Conservation (phyloP, 257 asterid genomes). For the Eucommia ulmoides region DNA sequence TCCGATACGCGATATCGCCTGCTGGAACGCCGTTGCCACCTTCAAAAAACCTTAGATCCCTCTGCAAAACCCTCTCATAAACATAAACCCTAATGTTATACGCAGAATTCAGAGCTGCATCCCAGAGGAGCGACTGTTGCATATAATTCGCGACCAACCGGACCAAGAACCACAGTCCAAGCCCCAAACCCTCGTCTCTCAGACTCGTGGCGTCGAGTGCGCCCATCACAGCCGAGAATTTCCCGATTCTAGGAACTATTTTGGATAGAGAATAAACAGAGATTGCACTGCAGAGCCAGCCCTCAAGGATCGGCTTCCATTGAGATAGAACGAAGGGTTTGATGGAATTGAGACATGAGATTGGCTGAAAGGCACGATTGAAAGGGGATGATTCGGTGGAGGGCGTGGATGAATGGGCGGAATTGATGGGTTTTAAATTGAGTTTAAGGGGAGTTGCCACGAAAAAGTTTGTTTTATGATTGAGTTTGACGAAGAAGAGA, state of each 20-base stretch:
- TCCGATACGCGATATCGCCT: slow-evolving; percentile 71
- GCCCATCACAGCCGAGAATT: slow-evolving; percentile 29
- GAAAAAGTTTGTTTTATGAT: neutral
- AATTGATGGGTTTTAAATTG: neutral
- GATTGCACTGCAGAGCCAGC: slow-evolving; percentile 62
- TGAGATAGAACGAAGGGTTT: slow-evolving; percentile 59
- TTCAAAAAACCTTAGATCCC: slow-evolving; percentile 77
- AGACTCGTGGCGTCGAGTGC: slow-evolving; percentile 17
- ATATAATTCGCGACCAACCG: slow-evolving; percentile 45
- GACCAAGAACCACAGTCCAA: slow-evolving; percentile 35
- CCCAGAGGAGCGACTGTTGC: slow-evolving; percentile 80
- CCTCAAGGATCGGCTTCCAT: slow-evolving; percentile 60
- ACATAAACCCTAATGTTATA: slow-evolving; percentile 47
- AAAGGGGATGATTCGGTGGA: slow-evolving; percentile 10
- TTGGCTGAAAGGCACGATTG: slow-evolving; percentile 14
- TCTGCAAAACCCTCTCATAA: slow-evolving; percentile 48
- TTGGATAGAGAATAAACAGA: slow-evolving; percentile 76
- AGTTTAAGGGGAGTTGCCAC: neutral
- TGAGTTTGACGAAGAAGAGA: neutral
- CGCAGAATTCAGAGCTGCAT: slow-evolving; percentile 64
- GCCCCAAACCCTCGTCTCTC: slow-evolving; percentile 26
- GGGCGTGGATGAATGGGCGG: slow-evolving; percentile 13
- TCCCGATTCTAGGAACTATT: slow-evolving; percentile 59
- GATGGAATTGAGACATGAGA: slow-evolving; percentile 25
- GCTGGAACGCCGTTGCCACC: slow-evolving; percentile 52